Evolutionary conservation across 225 moss, liverwort and hornwort genomes (phyloP).

Genomic region (Physcomitrium patens): DNA sequence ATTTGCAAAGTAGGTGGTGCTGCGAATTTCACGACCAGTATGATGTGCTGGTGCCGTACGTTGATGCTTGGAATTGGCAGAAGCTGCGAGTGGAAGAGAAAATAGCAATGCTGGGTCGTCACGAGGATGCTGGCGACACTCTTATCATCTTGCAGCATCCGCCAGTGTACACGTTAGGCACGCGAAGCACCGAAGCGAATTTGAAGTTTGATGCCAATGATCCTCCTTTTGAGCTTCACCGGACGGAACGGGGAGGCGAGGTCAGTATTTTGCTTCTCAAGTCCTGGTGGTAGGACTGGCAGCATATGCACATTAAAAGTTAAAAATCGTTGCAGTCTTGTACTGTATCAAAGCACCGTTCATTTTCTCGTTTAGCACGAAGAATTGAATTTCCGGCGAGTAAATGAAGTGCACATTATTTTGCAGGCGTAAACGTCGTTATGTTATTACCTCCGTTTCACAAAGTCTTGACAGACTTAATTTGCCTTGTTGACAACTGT

Average conservation of each 20-base stretch:
- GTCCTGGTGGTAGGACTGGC: neutral
- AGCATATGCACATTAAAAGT: neutral
- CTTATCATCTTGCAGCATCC: conserved; percentile 51
- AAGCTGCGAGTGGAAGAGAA: conserved; percentile 45
- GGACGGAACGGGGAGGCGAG: conserved; percentile 91
- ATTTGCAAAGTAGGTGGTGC: conserved; percentile 17
- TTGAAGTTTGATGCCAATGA: conserved; percentile 49
- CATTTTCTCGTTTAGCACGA: neutral
- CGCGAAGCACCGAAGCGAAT: conserved; percentile 48
- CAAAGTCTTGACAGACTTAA: neutral
- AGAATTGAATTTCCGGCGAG: neutral
- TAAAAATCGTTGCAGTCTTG: neutral
- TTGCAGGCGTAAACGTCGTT: neutral
- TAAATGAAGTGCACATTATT: no score
- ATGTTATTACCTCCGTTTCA: neutral
- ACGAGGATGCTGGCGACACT: conserved; percentile 43
- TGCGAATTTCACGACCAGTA: conserved; percentile 54
- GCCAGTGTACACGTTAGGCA: conserved; percentile 44
- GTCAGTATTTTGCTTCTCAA: conserved; percentile 32
- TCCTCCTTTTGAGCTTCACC: conserved; percentile 61
- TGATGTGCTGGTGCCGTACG: conserved; percentile 44
- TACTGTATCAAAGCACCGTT: neutral
- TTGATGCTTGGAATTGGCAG: conserved; percentile 60
- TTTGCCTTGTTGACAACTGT: neutral
- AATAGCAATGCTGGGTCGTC: conserved; percentile 32